Percentiles rank a stretch among this genome's conserved stretches.
Evolutionary conservation across 1,139 yeast species (phyloP).

Genomic region (Diutina siamensis): DNA sequence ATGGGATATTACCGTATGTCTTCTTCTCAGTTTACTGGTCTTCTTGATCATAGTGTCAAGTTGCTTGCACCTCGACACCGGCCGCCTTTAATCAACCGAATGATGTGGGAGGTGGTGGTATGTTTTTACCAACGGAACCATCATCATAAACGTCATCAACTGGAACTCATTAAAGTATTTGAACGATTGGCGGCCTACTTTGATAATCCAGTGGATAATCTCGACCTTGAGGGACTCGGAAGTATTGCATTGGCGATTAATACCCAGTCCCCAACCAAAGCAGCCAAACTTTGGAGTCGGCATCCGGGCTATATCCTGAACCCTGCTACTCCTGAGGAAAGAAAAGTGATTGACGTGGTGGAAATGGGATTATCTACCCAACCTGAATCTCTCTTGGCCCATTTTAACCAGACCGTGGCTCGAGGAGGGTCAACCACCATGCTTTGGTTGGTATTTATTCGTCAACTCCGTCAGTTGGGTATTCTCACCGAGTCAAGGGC

Average conservation of each 20-base stretch:
- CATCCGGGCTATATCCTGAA: not conserved
- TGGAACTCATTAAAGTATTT: not conserved
- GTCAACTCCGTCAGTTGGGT: constrained; percentile 22
- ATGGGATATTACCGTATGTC: not conserved
- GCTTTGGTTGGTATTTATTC: constrained; percentile 27
- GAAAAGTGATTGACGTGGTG: not conserved
- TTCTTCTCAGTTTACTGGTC: not conserved
- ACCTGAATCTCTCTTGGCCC: constrained; percentile 23
- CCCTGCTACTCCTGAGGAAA: not conserved
- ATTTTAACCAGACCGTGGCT: constrained; percentile 20
- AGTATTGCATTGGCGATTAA: not conserved
- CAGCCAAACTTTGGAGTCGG: not conserved
- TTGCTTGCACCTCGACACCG: not conserved
- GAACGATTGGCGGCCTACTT: not conserved
- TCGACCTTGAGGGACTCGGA: not conserved
- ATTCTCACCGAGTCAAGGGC: constrained; percentile 22
- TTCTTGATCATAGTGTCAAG: not conserved
- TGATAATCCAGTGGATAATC: not conserved
- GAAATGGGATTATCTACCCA: not conserved
- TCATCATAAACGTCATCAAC: not conserved
- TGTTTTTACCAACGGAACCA: not conserved
- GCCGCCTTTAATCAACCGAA: not conserved
- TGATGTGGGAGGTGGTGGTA: not conserved
- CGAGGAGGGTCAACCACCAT: constrained; percentile 17
- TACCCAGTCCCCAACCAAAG: not conserved